Conservation (phyloP, 1,284 basidiomycete species). For the Coniferiporia weirii region DNA sequence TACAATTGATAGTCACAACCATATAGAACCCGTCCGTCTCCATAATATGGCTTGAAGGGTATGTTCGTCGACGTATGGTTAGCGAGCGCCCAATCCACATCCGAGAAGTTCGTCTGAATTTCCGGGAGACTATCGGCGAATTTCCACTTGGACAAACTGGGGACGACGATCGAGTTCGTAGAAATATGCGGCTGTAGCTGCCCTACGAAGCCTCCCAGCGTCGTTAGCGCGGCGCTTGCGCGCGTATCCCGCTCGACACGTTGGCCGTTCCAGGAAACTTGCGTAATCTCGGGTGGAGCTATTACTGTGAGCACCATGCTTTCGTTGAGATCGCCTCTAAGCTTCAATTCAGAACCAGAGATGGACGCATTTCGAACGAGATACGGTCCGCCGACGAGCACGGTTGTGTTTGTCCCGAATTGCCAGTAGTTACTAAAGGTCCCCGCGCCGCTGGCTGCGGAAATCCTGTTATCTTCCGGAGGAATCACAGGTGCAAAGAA, state of each 20-base stretch:
- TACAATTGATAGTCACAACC: constrained; percentile 81
- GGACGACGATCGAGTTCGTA: background rate
- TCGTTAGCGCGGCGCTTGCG: constrained; percentile 19
- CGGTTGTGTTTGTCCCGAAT: constrained; percentile 45
- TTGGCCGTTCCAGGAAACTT: constrained; percentile 68
- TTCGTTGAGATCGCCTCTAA: constrained; percentile 45
- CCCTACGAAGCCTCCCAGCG: constrained; percentile 17
- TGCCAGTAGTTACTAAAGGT: constrained; percentile 41
- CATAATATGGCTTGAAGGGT: constrained; percentile 60
- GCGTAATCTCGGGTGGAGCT: constrained; percentile 42
- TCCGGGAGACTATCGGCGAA: constrained; percentile 71
- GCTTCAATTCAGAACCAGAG: constrained; percentile 31
- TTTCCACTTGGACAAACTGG: constrained; percentile 42
- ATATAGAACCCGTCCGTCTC: constrained; percentile 68
- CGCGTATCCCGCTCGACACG: constrained; percentile 29
- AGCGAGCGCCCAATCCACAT: constrained; percentile 58
- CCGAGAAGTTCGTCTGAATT: constrained; percentile 48
- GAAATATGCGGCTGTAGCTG: background rate
- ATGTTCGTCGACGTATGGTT: constrained; percentile 67
- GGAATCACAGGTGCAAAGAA: constrained; percentile 49
- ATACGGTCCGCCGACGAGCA: constrained; percentile 54
- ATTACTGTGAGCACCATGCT: constrained; percentile 45
- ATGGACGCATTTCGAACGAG: constrained; percentile 47
- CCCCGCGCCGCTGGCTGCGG: constrained; percentile 20
- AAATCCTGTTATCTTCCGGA: constrained; percentile 1